These are phyloP conservation scores for Heterobasidion parviporum DNA, from an alignment of 1,284 basidiomycete genomes.

Conservation along the genomic window DNA sequence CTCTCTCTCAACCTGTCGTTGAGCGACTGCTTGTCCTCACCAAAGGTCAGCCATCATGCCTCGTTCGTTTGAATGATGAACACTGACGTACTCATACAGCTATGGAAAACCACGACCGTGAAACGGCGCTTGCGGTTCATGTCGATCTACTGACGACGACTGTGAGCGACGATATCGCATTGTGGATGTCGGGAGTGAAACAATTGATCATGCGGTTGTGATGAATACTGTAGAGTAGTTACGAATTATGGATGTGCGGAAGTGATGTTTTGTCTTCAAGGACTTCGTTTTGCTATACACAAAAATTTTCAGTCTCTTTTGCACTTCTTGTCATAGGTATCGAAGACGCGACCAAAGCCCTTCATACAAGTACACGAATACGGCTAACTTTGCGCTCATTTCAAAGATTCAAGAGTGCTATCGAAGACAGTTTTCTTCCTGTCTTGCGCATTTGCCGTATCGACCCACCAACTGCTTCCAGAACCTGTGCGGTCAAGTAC, in stretches of 20 bases:
- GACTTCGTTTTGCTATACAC: neutral
- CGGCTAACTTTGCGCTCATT: too few species aligned
- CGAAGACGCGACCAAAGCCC: too few species aligned
- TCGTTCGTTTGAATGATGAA: conserved; percentile 5
- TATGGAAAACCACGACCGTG: conserved; percentile 65
- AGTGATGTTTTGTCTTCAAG: neutral
- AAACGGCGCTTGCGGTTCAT: conserved; percentile 67
- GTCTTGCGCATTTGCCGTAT: neutral
- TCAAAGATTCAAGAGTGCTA: too few species aligned
- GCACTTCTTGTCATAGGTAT: too few species aligned
- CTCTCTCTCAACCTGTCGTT: conserved; percentile 64
- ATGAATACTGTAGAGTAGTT: neutral
- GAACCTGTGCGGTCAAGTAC: neutral
- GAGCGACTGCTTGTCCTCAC: conserved; percentile 63
- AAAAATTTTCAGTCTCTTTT: too few species aligned
- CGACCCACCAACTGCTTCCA: neutral
- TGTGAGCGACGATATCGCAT: conserved; percentile 71
- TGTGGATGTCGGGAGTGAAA: conserved; percentile 86
- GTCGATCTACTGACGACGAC: conserved; percentile 72
- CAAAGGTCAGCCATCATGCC: conserved; percentile 41
- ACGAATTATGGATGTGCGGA: neutral
- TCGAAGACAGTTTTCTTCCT: too few species aligned
- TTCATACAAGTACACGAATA: too few species aligned
- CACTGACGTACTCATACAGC: conserved; percentile 34
- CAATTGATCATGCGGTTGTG: conserved; percentile 65